Conservation (phyloP, 108 stramenopile species). For the Skeletonema potamos region DNA sequence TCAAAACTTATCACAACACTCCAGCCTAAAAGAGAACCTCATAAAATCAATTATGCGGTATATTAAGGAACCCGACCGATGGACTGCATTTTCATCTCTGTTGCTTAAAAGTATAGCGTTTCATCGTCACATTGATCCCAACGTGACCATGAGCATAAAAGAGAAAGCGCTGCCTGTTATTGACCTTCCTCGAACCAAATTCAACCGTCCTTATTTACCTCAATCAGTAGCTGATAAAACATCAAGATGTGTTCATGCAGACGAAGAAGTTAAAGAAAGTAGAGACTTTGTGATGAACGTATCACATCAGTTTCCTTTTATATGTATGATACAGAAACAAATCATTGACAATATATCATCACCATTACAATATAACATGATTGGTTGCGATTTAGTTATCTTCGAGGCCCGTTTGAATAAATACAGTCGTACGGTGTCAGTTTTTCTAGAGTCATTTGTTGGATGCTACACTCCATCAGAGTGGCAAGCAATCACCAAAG, state of each 20-base stretch:
- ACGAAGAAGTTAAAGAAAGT: slow-evolving; percentile 23
- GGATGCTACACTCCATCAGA: slow-evolving; percentile 56
- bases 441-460: slow-evolving; percentile 63
- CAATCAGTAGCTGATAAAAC: not conserved
- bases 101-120: slow-evolving; percentile 73
- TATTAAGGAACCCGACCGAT: slow-evolving; percentile 50
- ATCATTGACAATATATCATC: not conserved
- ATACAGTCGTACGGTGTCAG: slow-evolving; percentile 45
- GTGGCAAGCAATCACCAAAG: slow-evolving; percentile 50
- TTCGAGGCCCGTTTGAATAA: slow-evolving; percentile 51
- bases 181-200: slow-evolving; percentile 63
- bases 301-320: slow-evolving; percentile 82
- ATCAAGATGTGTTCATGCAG: not conserved
- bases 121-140: slow-evolving; percentile 19
- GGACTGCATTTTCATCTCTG: slow-evolving; percentile 57
- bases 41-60: slow-evolving; percentile 39
- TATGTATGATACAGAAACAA: slow-evolving; percentile 50
- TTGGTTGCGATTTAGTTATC: slow-evolving; percentile 75
- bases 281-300: slow-evolving; percentile 49
- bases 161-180: slow-evolving; percentile 28
- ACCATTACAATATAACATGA: not conserved
- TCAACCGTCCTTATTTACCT: slow-evolving; percentile 76
- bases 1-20: not conserved
- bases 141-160: not conserved
- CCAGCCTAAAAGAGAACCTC: not conserved